These are phyloP conservation scores for Umbelopsis ramanniana DNA, from an alignment of 192 early-diverging fungal species.

Conservation along the genomic window DNA sequence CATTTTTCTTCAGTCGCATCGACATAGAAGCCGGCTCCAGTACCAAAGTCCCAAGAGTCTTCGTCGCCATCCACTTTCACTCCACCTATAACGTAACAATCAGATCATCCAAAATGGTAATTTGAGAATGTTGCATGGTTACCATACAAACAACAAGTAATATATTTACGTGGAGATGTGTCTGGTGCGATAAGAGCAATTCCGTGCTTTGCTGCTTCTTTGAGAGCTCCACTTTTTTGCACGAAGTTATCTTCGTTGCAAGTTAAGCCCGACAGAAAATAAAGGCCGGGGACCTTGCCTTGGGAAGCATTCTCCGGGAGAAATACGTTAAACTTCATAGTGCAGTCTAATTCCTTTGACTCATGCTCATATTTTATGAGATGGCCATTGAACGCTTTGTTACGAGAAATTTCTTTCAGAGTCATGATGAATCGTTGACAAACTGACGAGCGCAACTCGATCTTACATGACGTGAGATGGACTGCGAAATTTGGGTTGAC, in stretches of 20 bases:
- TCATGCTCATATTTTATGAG: conserved; percentile 75
- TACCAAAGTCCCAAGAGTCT: conserved; percentile 70
- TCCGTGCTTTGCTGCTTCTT: conserved; percentile 65
- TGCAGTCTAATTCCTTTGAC: conserved; percentile 63
- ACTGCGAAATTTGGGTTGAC: not conserved
- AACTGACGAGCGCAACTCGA: not conserved
- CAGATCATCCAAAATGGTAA: conserved; percentile 7
- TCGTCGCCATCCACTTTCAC: conserved; percentile 74
- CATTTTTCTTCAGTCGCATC: conserved; percentile 82
- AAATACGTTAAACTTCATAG: conserved; percentile 82
- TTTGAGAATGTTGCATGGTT: not conserved
- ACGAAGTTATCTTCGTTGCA: conserved; percentile 90
- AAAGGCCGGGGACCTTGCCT: conserved; percentile 54
- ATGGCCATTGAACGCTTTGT: conserved; percentile 70
- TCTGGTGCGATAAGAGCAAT: conserved; percentile 84
- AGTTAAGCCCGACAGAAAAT: conserved; percentile 84
- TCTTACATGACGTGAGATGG: not conserved
- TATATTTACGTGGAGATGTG: conserved; percentile 74
- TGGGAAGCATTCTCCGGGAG: conserved; percentile 58
- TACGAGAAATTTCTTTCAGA: conserved; percentile 54
- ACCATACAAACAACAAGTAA: not conserved
- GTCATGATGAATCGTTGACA: conserved; percentile 16
- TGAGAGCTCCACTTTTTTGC: conserved; percentile 79
- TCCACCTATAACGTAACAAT: conserved; percentile 44
- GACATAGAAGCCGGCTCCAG: conserved; percentile 69